These are phyloP conservation scores for Alternaria sp. DNA, from an alignment of 2,329 filamentous ascomycete species.

Conservation along the genomic window DNA sequence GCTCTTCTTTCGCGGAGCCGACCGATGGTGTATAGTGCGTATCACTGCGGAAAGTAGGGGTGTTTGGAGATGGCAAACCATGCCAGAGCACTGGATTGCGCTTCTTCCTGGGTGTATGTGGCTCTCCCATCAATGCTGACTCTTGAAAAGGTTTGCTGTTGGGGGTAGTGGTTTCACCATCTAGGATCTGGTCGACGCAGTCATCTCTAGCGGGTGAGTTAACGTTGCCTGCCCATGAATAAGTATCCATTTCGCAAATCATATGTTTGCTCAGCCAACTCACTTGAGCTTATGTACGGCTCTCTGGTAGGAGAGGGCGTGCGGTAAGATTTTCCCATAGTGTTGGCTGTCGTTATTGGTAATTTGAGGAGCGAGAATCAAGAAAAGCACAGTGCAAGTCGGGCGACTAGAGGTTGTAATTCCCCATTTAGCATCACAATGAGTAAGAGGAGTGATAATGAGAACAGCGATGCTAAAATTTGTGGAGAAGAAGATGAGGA, in stretches of 20 bases:
- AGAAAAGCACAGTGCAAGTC: not conserved
- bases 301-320: constrained; percentile 22
- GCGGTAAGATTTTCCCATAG: constrained; percentile 7
- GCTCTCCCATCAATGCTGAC: not conserved
- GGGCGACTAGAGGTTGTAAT: not conserved
- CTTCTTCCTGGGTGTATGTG: constrained; percentile 7
- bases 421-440: not conserved
- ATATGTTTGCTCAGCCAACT: not conserved
- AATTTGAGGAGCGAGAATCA: not conserved
- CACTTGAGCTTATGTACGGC: constrained; percentile 10
- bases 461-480: not conserved
- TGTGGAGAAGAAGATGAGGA: constrained; percentile 2
- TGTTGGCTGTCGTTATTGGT: not conserved
- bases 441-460: not conserved
- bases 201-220: not conserved
- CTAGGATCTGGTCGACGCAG: not conserved
- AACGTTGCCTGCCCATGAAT: not conserved
- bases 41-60: not conserved
- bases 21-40: not conserved
- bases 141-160: too few species aligned
- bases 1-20: not conserved
- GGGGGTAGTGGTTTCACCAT: not conserved
- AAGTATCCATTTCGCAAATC: not conserved
- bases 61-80: constrained; percentile 21
- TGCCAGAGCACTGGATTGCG: constrained; percentile 8